Evolutionary conservation across 768 basidiomycete species (phyloP).

Genomic region (Kwoniella mangroviensis): DNA sequence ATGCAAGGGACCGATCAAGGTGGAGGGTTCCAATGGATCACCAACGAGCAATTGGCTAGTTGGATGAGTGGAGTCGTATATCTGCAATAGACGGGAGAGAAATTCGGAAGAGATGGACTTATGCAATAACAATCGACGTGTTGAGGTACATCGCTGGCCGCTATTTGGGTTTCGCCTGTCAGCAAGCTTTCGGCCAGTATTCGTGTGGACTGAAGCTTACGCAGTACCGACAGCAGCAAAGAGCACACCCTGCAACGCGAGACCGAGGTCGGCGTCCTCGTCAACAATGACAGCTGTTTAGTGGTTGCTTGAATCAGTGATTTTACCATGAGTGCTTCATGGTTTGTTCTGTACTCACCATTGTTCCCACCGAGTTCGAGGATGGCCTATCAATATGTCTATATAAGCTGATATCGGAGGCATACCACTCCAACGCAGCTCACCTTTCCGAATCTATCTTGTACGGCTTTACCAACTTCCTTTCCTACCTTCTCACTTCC

Average conservation of each 20-base stretch:
- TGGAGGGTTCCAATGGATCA: constrained; percentile 76
- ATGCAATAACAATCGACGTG: constrained; percentile 87
- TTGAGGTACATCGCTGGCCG: constrained; percentile 76
- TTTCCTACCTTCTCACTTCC: constrained; percentile 88
- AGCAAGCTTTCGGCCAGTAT: not conserved
- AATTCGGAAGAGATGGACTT: constrained; percentile 75
- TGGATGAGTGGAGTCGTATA: constrained; percentile 68
- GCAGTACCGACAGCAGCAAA: constrained; percentile 90
- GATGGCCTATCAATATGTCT: constrained; percentile 58
- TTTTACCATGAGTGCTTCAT: too few species aligned
- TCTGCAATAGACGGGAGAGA: constrained; percentile 71
- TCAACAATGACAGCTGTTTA: constrained; percentile 81
- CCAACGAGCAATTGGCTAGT: constrained; percentile 63
- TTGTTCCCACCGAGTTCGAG: constrained; percentile 96
- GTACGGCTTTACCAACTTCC: constrained; percentile 83
- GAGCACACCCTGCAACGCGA: constrained; percentile 87
- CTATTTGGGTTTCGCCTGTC: constrained; percentile 13
- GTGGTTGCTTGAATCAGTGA: not conserved
- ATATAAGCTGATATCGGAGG: too few species aligned
- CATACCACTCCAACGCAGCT: constrained; percentile 1
- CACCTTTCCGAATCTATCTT: constrained; percentile 83
- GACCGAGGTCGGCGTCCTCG: constrained; percentile 86
- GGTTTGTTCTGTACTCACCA: constrained; percentile 62
- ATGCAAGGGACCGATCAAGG: constrained; percentile 87
- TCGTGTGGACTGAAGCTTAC: constrained; percentile 21